phyloP scores from a whole-genome alignment of 75 land plant genomes.

The Picea sitchensis region DNA sequence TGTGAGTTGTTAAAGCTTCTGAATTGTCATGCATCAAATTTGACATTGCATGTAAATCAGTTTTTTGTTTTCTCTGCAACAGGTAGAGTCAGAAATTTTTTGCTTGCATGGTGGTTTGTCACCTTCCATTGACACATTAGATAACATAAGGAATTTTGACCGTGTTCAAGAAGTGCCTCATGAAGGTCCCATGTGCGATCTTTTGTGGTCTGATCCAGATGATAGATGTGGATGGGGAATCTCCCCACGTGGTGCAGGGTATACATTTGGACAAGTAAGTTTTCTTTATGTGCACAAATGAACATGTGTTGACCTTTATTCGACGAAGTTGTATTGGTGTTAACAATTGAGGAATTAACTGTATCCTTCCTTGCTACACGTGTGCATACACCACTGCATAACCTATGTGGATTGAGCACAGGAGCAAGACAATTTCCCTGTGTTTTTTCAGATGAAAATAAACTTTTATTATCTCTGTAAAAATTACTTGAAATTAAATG shows the following conservation, averaged over 20 bases:
- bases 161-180: slow-evolving; percentile 98
- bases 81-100: slow-evolving; percentile 96
- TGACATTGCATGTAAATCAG: not conserved
- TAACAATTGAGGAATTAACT: too few relatives aligned
- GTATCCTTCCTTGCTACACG: not conserved
- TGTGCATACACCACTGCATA: not conserved
- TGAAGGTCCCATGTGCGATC: slow-evolving; percentile 95
- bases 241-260: slow-evolving; percentile 93
- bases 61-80: not conserved
- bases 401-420: not conserved
- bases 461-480: slow-evolving; percentile 1
- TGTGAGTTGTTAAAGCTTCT: not conserved
- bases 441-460: not conserved
- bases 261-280: slow-evolving; percentile 88
- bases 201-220: slow-evolving; percentile 92
- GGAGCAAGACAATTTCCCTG: too few relatives aligned
- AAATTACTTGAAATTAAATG: not conserved
- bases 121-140: slow-evolving; percentile 91
- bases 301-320: not conserved
- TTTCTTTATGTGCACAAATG: not conserved
- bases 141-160: slow-evolving; percentile 88
- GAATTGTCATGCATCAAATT: not conserved
- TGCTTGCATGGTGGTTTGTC: slow-evolving; percentile 95
- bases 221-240: slow-evolving; percentile 99
- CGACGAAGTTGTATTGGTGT: not conserved